phyloP scores from a whole-genome alignment of 2,329 filamentous ascomycete genomes.

The Neurospora crassa region DNA sequence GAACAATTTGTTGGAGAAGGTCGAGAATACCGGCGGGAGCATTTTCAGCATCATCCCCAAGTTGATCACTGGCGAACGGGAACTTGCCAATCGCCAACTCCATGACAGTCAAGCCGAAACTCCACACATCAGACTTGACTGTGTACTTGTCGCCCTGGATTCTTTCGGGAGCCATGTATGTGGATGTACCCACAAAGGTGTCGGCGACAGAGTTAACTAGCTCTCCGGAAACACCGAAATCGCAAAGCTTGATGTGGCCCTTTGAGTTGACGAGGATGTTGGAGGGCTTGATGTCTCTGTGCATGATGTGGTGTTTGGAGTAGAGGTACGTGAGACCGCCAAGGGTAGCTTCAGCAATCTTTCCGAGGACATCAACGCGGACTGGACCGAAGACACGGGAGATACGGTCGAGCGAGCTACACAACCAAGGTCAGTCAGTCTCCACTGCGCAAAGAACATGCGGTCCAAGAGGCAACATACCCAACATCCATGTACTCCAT shows the following conservation, averaged over 20 bases:
- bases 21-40: conserved; percentile 93
- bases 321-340: conserved; percentile 93
- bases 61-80: conserved; percentile 71
- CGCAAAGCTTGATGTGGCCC: conserved; percentile 92
- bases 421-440: conserved; percentile 14
- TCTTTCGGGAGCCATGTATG: conserved; percentile 97
- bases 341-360: conserved; percentile 92
- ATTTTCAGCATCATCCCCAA: conserved; percentile 59
- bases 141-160: conserved; percentile 97
- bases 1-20: conserved; percentile 91
- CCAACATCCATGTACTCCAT: conserved; percentile 99
- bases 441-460: neutral
- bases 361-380: conserved; percentile 90
- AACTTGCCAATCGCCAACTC: conserved; percentile 96
- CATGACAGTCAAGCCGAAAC: conserved; percentile 91
- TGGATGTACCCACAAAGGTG: conserved; percentile 96
- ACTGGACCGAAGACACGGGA: conserved; percentile 93
- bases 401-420: conserved; percentile 81
- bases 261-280: conserved; percentile 94
- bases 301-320: conserved; percentile 94
- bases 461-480: conserved; percentile 45
- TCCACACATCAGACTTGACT: conserved; percentile 98
- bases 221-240: conserved; percentile 98
- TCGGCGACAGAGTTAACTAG: conserved; percentile 96
- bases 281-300: conserved; percentile 96